phyloP scores from a whole-genome alignment of 1,284 basidiomycete genomes.

The Leccinum pallidistipes region DNA sequence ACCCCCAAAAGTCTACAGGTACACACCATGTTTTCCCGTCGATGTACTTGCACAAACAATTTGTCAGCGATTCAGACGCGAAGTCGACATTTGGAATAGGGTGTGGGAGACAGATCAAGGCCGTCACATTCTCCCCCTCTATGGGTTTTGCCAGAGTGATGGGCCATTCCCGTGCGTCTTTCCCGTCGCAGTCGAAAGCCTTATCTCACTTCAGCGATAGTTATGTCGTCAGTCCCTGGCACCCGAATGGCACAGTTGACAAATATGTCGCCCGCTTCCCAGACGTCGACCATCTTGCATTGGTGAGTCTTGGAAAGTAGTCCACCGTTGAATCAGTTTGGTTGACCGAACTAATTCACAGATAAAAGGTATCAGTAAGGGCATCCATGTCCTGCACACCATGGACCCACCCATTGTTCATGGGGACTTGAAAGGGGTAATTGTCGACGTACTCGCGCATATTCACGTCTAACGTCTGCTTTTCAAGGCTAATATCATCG shows the following conservation, averaged over 20 bases:
- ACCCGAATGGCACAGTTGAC: slow-evolving; percentile 50
- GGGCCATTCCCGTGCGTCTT: slow-evolving; percentile 50
- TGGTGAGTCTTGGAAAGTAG: slow-evolving; percentile 35
- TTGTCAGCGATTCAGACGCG: slow-evolving; percentile 48
- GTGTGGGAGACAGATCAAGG: slow-evolving; percentile 55
- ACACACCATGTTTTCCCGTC: slow-evolving; percentile 8
- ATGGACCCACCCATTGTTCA: slow-evolving; percentile 52
- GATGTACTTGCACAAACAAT: slow-evolving; percentile 4
- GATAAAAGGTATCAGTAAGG: slow-evolving; percentile 47
- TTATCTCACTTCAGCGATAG: slow-evolving; percentile 26
- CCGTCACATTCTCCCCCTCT: slow-evolving; percentile 53
- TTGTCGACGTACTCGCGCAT: slow-evolving; percentile 10
- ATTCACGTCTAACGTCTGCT: slow-evolving; percentile 7
- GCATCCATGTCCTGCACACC: slow-evolving; percentile 49
- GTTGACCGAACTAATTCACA: slow-evolving; percentile 19
- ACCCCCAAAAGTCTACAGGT: slow-evolving; percentile 45
- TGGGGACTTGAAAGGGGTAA: slow-evolving; percentile 54
- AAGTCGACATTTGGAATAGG: slow-evolving; percentile 54
- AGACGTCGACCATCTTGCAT: slow-evolving; percentile 40
- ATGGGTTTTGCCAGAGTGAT: slow-evolving; percentile 52
- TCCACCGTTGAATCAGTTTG: neutral
- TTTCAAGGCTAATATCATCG: slow-evolving; percentile 52
- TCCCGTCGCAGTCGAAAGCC: neutral
- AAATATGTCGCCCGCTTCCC: slow-evolving; percentile 43
- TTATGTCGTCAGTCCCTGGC: slow-evolving; percentile 59